Percentiles rank a stretch among this genome's conserved stretches.
These are phyloP conservation scores for Geranium brycei DNA, from an alignment of 345 rosid species.

Conservation along the genomic window DNA sequence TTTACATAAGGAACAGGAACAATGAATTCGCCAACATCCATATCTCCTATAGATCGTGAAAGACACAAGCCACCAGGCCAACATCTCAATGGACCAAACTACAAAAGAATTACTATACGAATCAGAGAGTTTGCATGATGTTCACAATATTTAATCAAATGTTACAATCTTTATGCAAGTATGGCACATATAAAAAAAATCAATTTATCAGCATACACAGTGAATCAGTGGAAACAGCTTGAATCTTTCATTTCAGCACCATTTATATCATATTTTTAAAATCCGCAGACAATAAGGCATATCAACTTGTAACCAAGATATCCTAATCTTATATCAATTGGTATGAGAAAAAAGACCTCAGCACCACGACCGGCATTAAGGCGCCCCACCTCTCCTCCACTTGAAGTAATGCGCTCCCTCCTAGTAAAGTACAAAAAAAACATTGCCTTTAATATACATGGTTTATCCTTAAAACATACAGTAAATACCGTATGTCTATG, in stretches of 20 bases:
- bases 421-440: slow-evolving; percentile 24
- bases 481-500: background rate
- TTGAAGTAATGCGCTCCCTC: slow-evolving; percentile 80
- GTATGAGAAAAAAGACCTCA: slow-evolving; percentile 42
- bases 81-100: slow-evolving; percentile 98
- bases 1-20: slow-evolving; percentile 97
- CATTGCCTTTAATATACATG: no score
- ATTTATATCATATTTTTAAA: background rate
- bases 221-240: background rate
- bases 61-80: slow-evolving; percentile 99
- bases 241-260: background rate
- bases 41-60: slow-evolving; percentile 94
- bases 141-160: background rate
- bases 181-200: background rate
- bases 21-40: slow-evolving; percentile 91
- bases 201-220: background rate
- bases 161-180: background rate
- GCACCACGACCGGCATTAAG: slow-evolving; percentile 96
- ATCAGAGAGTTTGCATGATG: slow-evolving; percentile 9
- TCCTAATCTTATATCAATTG: background rate
- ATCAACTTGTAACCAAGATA: background rate
- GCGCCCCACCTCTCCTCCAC: slow-evolving; percentile 99
- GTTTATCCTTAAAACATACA: background rate
- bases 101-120: slow-evolving; percentile 12
- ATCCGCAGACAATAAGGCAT: background rate